These are phyloP conservation scores for Leishmania lainsoni DNA, from an alignment of 208 protist genomes.

Conservation along the genomic window DNA sequence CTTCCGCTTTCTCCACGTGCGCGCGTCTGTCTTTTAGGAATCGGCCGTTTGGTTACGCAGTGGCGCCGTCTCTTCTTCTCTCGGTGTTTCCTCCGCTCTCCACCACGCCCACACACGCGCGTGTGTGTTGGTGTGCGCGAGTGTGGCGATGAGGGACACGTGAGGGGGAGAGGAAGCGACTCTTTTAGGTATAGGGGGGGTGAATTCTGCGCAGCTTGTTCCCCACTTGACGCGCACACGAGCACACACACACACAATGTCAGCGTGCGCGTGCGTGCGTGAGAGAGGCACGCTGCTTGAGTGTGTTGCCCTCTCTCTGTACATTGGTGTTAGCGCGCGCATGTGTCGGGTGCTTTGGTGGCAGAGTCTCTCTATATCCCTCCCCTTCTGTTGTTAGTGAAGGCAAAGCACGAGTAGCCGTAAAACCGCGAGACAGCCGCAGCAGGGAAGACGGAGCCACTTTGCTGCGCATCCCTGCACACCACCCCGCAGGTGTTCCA, in stretches of 20 bases:
- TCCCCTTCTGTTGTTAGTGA: background rate
- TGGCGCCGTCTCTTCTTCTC: constrained; percentile 4
- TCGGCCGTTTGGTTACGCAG: background rate
- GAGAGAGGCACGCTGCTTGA: background rate
- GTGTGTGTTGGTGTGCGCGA: background rate
- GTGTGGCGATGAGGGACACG: background rate
- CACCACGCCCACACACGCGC: background rate
- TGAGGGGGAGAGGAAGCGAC: background rate
- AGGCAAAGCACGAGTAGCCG: background rate
- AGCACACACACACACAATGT: background rate
- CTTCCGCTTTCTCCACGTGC: background rate
- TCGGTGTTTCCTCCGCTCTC: background rate
- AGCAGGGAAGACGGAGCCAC: background rate
- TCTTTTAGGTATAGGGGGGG: constrained; percentile 1
- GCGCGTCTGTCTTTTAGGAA: constrained; percentile 9
- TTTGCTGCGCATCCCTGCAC: background rate
- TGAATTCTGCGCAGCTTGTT: no score
- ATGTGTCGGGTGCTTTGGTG: background rate
- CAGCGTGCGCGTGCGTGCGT: background rate
- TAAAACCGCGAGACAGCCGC: background rate
- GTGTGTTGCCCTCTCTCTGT: background rate
- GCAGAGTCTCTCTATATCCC: background rate
- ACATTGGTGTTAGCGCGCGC: background rate
- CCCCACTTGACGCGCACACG: no score
- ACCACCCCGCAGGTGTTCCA: background rate